phyloP scores from a whole-genome alignment of 2,329 filamentous ascomycete genomes.

The Alternaria gansuensis region DNA sequence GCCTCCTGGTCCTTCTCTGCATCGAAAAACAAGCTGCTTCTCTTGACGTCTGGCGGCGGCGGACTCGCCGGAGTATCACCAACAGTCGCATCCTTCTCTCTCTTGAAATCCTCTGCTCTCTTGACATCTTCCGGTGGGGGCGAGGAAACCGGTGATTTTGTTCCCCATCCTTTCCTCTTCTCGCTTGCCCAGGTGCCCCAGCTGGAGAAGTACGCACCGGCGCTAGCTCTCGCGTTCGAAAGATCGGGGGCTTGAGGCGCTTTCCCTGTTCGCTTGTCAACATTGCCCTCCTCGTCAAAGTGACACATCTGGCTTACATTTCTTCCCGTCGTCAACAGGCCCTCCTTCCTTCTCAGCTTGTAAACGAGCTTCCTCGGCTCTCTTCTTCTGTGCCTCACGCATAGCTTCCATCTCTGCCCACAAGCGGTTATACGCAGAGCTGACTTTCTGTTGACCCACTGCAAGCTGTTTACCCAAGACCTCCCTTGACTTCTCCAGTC shows the following conservation, averaged over 20 bases:
- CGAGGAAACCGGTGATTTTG: slow-evolving; percentile 36
- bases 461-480: slow-evolving; percentile 88
- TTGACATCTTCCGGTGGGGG: slow-evolving; percentile 39
- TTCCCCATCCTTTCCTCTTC: slow-evolving; percentile 65
- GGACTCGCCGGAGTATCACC: slow-evolving; percentile 10
- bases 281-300: neutral
- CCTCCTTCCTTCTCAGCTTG: slow-evolving; percentile 46
- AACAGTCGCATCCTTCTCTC: slow-evolving; percentile 28
- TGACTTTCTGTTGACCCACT: slow-evolving; percentile 86
- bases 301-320: slow-evolving; percentile 32
- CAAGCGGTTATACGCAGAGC: slow-evolving; percentile 83
- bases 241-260: slow-evolving; percentile 58
- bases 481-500: slow-evolving; percentile 82
- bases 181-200: slow-evolving; percentile 75
- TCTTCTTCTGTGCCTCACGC: slow-evolving; percentile 75
- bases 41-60: slow-evolving; percentile 14
- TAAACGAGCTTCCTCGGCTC: slow-evolving; percentile 64
- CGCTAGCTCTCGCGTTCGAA: slow-evolving; percentile 64
- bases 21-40: slow-evolving; percentile 33
- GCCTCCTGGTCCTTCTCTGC: slow-evolving; percentile 24
- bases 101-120: slow-evolving; percentile 40
- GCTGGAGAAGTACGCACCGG: slow-evolving; percentile 69
- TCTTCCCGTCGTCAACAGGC: slow-evolving; percentile 25
- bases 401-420: slow-evolving; percentile 90
- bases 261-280: slow-evolving; percentile 33